Base-by-base conservation (phyloP, 2,329 filamentous ascomycete species). In the Aureobasidium sp. region DNA sequence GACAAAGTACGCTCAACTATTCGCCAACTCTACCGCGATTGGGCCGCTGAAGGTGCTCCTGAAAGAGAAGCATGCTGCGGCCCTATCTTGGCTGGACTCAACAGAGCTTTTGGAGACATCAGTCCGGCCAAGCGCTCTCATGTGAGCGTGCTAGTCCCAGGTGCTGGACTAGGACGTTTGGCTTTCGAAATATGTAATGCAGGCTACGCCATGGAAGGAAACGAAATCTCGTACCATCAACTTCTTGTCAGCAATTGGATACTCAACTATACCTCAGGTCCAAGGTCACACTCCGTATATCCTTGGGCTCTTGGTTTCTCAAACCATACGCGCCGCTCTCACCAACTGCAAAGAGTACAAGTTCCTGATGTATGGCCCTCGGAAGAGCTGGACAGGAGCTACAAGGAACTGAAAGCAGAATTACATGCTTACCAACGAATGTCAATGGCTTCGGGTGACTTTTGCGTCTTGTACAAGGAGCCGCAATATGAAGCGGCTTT, bases 181-280 rank as follows among this genome's bases (percentile, higher is more conserved):
- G 90, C 97, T 0, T 96, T 95, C 69, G 94, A 99, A 48, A 79
- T 97, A 15, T 91, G 87, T 71, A 78, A 78, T 32, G 79, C 78
- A 1, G 92, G 94, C 12, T 95, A 86, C 73, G 77, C 83, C 12
- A 84, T 86, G 0, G 92, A 97, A 73, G 93, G 93, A 32, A 97
- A 97, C 71, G 79, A 99, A 75, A 96, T 97, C 65, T 97, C 92
- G 2, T 97, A 96, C 71, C 94, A 99, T 73, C 91, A 96, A 73
- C 83, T 99, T n/a, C 81, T 97, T 63, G 91, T 91, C 1, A 95
- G 90, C 63, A 84, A 83, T 65, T 84, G 89, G 71, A 83, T 92
- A 17, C 82, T 92, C 52, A 92, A 93, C 73, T 81, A 80, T 68
- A 89, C 87, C 5, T 69, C 78, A 0, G 71, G 73, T 1, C 82